phyloP scores from a whole-genome alignment of 108 stramenopile genomes.

The Cylindrotheca closterium region DNA sequence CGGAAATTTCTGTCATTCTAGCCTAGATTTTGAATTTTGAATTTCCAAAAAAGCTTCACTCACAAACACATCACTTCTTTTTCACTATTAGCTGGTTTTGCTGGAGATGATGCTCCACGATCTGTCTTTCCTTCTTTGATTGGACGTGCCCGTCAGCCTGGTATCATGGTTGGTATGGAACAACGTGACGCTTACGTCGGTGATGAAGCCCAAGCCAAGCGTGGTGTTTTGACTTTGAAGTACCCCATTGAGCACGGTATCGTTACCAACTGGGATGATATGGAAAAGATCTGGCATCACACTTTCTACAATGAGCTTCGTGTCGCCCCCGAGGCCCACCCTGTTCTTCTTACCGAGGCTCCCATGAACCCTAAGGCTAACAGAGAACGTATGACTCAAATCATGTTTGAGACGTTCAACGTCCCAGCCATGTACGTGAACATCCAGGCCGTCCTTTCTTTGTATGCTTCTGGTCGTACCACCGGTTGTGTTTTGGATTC shows the following conservation, averaged over 20 bases:
- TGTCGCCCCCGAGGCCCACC: conserved; percentile 97
- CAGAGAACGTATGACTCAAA: conserved; percentile 99
- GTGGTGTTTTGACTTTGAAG: conserved; percentile 98
- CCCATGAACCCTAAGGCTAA: conserved; percentile 99
- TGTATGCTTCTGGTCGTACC: conserved; percentile 94
- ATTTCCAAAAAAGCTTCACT: not conserved
- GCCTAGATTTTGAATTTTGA: not conserved
- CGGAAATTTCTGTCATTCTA: too few relatives aligned
- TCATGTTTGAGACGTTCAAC: conserved; percentile 99
- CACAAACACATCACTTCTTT: not conserved
- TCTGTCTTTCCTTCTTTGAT: conserved; percentile 97
- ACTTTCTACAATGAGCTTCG: conserved; percentile 98
- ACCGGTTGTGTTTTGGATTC: conserved; percentile 95
- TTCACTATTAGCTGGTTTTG: conserved; percentile 76
- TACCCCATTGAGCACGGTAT: conserved; percentile 99
- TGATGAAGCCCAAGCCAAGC: conserved; percentile 97
- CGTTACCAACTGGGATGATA: conserved; percentile 98
- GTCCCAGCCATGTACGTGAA: conserved; percentile 99
- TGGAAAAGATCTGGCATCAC: conserved; percentile 99
- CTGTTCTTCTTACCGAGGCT: conserved; percentile 98
- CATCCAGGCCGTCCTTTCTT: conserved; percentile 97
- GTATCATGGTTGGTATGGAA: conserved; percentile 99
- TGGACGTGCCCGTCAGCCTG: conserved; percentile 95
- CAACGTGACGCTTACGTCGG: conserved; percentile 99
- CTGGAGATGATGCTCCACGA: conserved; percentile 94